A percentile compares a stretch with the other conserved stretches of the same genome.
phyloP scores from a whole-genome alignment of 1,139 yeast genomes.

The Scheffersomyces parashehatae region DNA sequence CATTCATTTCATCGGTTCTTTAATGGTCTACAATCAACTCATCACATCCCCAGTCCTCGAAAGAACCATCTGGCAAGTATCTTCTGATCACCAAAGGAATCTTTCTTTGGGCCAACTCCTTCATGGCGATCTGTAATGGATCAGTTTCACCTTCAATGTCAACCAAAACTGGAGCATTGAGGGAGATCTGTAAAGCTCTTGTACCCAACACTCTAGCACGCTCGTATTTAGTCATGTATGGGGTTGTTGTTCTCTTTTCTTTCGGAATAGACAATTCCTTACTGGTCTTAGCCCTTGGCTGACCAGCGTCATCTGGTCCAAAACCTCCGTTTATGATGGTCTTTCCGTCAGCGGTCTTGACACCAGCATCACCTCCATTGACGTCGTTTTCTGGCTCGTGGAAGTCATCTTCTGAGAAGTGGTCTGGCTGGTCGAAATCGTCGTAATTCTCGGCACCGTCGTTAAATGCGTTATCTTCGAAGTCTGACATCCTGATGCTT shows the following conservation, averaged over 20 bases:
- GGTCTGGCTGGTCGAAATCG: constrained; percentile 75
- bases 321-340: constrained; percentile 68
- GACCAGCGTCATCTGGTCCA: constrained; percentile 54
- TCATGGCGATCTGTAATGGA: constrained; percentile 97
- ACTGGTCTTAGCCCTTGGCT: constrained; percentile 60
- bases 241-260: constrained; percentile 90
- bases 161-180: constrained; percentile 97
- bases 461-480: constrained; percentile 60
- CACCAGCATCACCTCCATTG: constrained; percentile 45
- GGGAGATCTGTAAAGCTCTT: constrained; percentile 91
- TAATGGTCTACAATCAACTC: constrained; percentile 88
- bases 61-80: constrained; percentile 94
- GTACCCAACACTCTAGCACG: constrained; percentile 96
- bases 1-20: constrained; percentile 2
- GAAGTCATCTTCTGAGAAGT: constrained; percentile 68
- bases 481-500: constrained; percentile 42
- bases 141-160: constrained; percentile 99
- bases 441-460: constrained; percentile 80
- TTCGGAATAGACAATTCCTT: constrained; percentile 87
- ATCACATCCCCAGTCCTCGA: constrained; percentile 99
- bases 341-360: constrained; percentile 73
- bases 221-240: constrained; percentile 98
- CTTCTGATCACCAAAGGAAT: constrained; percentile 95
- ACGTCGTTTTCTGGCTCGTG: constrained; percentile 40
- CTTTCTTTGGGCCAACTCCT: constrained; percentile 91